Evolutionary conservation across 2,329 filamentous ascomycete genomes (phyloP), one percentile per base, ranked within the genome.

Genomic region (Fusarium sp.): DNA sequence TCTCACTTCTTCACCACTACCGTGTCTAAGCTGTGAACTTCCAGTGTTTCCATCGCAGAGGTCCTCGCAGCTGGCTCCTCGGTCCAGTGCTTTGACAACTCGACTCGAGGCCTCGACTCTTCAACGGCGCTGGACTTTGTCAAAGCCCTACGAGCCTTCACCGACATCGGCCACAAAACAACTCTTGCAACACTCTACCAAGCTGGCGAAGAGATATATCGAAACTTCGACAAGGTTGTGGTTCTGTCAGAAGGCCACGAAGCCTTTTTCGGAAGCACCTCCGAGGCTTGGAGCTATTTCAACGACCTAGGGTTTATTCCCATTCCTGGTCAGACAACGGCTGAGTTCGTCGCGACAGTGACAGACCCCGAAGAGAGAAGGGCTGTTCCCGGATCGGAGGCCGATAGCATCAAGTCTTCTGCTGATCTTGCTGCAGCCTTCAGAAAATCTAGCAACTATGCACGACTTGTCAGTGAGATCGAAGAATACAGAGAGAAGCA

Each of bases 1-100:
- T 12, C 5, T 7, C 13, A 20, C 2, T 3, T 7, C 3, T 7
- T 15, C 2, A 9, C 1, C 5, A 16, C 7, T 16, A 36, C 12
- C 3, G 9, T 51, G 18, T 12, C 47, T 50, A 3, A 50, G 16
- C 3, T 26, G 10, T 13, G 7, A 16, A 3, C 3, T 11, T 24
- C 0, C n/a, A 54, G 50, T 54, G 50, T 54, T 26, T 54, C 50
- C 14, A 54, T 54, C 50, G 35, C 50, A 3, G 50, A 54, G 11
- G 50, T 54, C 20, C 35, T 54, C 2, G 50, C 50, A 4, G 50
- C 50, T 30, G 50, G 50, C 6, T 54, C 50, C 24, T 54, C 50
- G 11, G 50, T 54, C 18, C 50, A 54, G 10, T 54, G 50, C 14
- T 38, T 54, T 14, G 50, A 54, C 12, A 54, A 54, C 10, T 54